Evolutionary conservation across 2,329 filamentous ascomycete genomes (phyloP).

Genomic region (Fusarium denticulatum): DNA sequence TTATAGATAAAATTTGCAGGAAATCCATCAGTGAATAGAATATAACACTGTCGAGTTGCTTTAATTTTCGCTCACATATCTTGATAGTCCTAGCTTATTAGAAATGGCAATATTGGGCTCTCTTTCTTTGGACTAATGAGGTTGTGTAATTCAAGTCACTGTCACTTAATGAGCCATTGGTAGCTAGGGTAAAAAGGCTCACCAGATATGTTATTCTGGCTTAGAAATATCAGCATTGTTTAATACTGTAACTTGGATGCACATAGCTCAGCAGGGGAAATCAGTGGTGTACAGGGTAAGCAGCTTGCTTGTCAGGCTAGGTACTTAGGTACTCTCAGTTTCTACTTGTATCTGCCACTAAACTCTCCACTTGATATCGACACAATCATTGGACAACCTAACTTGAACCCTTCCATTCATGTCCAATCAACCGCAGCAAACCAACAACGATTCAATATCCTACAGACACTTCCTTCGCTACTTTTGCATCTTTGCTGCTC

Average conservation of each 20-base stretch:
- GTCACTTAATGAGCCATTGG: neutral
- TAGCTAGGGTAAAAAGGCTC: neutral
- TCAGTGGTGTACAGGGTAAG: constrained; percentile 5
- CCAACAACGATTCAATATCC: constrained; percentile 3
- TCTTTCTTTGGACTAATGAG: neutral
- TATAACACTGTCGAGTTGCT: neutral
- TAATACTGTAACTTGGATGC: neutral
- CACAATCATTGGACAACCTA: constrained; percentile 21
- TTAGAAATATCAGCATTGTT: neutral
- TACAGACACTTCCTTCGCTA: constrained; percentile 13
- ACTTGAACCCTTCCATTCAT: constrained; percentile 15
- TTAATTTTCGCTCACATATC: neutral
- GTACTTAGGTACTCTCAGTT: neutral
- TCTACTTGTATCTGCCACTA: neutral
- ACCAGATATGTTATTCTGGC: too few relatives aligned
- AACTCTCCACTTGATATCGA: constrained; percentile 23
- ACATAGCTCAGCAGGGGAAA: neutral
- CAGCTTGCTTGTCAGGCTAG: neutral
- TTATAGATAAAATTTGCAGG: neutral
- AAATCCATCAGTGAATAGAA: too few relatives aligned
- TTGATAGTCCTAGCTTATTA: neutral
- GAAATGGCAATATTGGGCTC: neutral
- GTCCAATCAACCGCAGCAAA: constrained; percentile 23
- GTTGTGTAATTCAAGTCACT: neutral
- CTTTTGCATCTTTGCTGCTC: constrained; percentile 16